Evolutionary conservation across 202 grass and related monocot species (phyloP), one percentile per base, ranked within the genome.

Genomic region (Schoenoplectus triqueter): DNA sequence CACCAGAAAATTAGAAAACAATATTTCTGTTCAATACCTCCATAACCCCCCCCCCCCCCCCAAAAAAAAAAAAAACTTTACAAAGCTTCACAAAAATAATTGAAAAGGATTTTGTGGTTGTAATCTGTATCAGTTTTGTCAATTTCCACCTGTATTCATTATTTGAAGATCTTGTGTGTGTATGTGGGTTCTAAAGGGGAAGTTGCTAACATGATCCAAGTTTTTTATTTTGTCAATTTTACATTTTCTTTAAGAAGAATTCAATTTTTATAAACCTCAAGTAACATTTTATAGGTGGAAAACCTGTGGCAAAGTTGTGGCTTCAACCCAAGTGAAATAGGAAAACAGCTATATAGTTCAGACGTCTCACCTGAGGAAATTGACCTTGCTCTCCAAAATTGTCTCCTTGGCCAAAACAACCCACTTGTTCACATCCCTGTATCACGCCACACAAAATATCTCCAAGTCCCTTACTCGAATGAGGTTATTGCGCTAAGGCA

Each of bases 331-430:
- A 78, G 13, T 15, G 52, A 78, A 57, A 41, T 59, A 57, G 59
- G 31, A 56, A 11, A 78, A 9, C 14, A 56, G 52, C 73, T 78
- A 39, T 41, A 57, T 13, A 59, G 52, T 77, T 77, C 73, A 39
- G 5, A 77, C 7, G 50, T 78, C 73, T 41, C 73, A 17, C 13
- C 73, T 42, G 40, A 64, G 44, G 41, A 66, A 79, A 5, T 66
- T 18, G 50, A 52, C 17, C n/a, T 17, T 49, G 55, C 19, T 6
- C 3, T 77, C 54, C 55, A 17, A 39, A 46, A 45, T 55, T 79
- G 75, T 46, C 31, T 60, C 21, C 45, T 44, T 61, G 39, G 62
- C 11, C 75, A 31, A 79, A 42, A 79, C 75, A 79, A 79, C 75
- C 75, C 55, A 18, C 55, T 46, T 19, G 62, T 62, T 44, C 54